Percentiles rank a stretch among this genome's conserved stretches.
These are phyloP conservation scores for sorghum (Sorghum bicolor) DNA, from an alignment of 176 grass and related monocot species.

Conservation along the genomic window Sorghum_bicolor_NCBIv3 NC_012878.2:52203501-52204000, in stretches of 20 bases:
- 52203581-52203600: background rate
- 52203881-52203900: conserved; percentile 7
- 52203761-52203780: conserved; percentile 54
- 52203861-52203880: background rate
- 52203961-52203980: conserved; percentile 25
- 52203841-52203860: background rate
- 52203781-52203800: conserved; percentile 64
- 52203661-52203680: background rate
- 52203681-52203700: conserved; percentile 30
- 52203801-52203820: conserved; percentile 14
- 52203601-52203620: conserved; percentile 24
- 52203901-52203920: background rate
- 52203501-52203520: conserved; percentile 9
- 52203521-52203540: background rate
- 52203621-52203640: background rate
- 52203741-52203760: background rate
- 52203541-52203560: background rate
- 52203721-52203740: background rate
- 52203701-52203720: background rate
- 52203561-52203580: background rate
- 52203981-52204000: conserved; percentile 18
- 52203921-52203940: conserved; percentile 26
- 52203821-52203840: background rate
- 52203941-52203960: conserved; percentile 25
- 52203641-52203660: background rate